Evolutionary conservation across 441 rosid species (phyloP), one percentile per base, ranked within the genome.

Genomic region (Manihot esculenta): DNA sequence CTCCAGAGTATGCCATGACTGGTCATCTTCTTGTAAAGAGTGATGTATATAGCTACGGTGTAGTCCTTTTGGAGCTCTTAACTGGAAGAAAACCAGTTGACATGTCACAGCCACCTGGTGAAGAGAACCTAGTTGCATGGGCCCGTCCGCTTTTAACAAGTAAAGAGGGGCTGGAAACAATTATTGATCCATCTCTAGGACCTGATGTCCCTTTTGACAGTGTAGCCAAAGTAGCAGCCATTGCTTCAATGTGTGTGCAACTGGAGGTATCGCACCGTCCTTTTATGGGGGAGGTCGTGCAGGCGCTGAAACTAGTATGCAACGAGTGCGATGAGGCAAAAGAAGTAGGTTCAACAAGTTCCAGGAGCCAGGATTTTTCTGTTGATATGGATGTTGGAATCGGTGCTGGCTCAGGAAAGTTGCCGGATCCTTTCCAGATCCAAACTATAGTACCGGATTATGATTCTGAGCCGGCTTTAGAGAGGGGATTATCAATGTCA

Each of bases 11-110:
- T 69, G 99, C 99, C 54, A 94, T 94, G 99, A 94, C 99, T 0
- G 99, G 97, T n/a, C 99, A 94, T 84, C 97, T 94, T 72, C 87
- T 94, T 10, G 99, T 92, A 68, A 95, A 92, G 82, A 95, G 99
- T 17, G 99, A 95, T 60, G 99, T 95, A 48, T 95, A 92, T 74
- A 95, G 99, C 79, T 95, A 95, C 17, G 99, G 99, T 44, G 99
- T 95, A 6, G 99, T 95, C 74, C 93, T 95, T 75, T 91, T 95
- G 1, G 99, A 95, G 90, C 97, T 95, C 70, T 82, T 95, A 61
- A 82, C 89, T 0, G 97, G 99, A 44, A 77, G 90, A 75, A 95
- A 91, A 76, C 98, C 99, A 0, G 93, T 92, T 11, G 97, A 92
- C 81, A 92, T 94, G 97, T 79, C 96, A 24, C 97, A 89, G 72